phyloP scores from a whole-genome alignment of 2,329 filamentous ascomycete genomes.

The Hysterium pulicare region DNA sequence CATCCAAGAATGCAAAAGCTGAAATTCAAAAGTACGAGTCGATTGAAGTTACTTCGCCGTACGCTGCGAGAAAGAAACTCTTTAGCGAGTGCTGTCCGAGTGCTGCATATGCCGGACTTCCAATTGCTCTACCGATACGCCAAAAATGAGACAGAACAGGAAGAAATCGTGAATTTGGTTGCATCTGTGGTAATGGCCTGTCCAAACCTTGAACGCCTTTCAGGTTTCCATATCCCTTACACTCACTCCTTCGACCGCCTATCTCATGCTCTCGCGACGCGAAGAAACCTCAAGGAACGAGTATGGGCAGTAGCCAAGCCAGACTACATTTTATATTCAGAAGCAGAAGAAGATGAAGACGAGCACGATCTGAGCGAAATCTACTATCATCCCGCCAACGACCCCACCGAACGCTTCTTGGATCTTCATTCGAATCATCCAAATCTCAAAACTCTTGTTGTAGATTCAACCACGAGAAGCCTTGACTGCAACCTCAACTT shows the following conservation, averaged over 20 bases:
- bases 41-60: conserved; percentile 53
- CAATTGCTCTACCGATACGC: conserved; percentile 38
- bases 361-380: conserved; percentile 26
- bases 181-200: conserved; percentile 58
- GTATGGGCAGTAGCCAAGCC: conserved; percentile 49
- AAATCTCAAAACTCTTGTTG: conserved; percentile 51
- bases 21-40: conserved; percentile 48
- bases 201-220: conserved; percentile 54
- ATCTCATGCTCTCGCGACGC: conserved; percentile 54
- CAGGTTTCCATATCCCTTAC: conserved; percentile 53
- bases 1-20: conserved; percentile 28
- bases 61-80: conserved; percentile 51
- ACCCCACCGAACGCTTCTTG: conserved; percentile 52
- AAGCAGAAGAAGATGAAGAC: conserved; percentile 32
- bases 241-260: conserved; percentile 53
- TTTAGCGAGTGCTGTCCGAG: conserved; percentile 52
- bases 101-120: conserved; percentile 52
- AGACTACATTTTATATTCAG: too few species aligned
- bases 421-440: conserved; percentile 52
- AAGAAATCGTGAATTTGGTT: conserved; percentile 51
- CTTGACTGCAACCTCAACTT: conserved; percentile 47
- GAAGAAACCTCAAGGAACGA: conserved; percentile 53
- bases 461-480: conserved; percentile 44
- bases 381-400: conserved; percentile 43
- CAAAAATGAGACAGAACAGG: conserved; percentile 39